These are phyloP conservation scores for Fraxinus sp. DNA, from an alignment of 305 asterid species.

Conservation along the genomic window DNA sequence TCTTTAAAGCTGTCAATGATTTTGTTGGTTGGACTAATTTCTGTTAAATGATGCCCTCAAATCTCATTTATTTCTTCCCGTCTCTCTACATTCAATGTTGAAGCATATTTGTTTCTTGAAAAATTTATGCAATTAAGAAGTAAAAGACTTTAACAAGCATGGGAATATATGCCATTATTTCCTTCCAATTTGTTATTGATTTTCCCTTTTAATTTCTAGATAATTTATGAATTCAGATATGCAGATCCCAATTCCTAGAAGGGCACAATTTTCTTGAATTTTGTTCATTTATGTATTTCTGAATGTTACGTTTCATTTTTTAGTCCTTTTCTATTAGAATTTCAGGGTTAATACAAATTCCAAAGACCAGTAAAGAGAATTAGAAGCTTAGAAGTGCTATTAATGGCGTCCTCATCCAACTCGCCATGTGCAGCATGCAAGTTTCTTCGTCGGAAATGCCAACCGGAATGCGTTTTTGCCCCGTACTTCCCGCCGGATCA, in stretches of 20 bases:
- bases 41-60: slow-evolving; percentile 28
- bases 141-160: background rate
- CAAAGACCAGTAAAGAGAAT: background rate
- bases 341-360: background rate
- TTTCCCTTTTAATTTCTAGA: background rate
- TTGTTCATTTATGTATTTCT: background rate
- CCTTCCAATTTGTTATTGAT: background rate
- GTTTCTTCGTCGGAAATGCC: slow-evolving; percentile 74
- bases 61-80: slow-evolving; percentile 20
- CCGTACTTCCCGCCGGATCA: slow-evolving; percentile 86
- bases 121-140: background rate
- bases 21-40: slow-evolving; percentile 28
- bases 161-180: background rate
- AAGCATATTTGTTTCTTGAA: background rate
- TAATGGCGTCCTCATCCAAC: slow-evolving; percentile 60
- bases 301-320: background rate
- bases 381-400: background rate
- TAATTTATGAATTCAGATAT: background rate
- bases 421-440: slow-evolving; percentile 87
- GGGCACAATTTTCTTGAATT: slow-evolving; percentile 1
- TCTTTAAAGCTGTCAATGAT: slow-evolving; percentile 49
- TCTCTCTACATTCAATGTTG: too few species aligned
- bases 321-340: background rate
- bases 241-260: slow-evolving; percentile 1
- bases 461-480: slow-evolving; percentile 79